These are phyloP conservation scores for Trichosporon asahii DNA, from an alignment of 1,284 basidiomycete species.

Conservation along the genomic window DNA sequence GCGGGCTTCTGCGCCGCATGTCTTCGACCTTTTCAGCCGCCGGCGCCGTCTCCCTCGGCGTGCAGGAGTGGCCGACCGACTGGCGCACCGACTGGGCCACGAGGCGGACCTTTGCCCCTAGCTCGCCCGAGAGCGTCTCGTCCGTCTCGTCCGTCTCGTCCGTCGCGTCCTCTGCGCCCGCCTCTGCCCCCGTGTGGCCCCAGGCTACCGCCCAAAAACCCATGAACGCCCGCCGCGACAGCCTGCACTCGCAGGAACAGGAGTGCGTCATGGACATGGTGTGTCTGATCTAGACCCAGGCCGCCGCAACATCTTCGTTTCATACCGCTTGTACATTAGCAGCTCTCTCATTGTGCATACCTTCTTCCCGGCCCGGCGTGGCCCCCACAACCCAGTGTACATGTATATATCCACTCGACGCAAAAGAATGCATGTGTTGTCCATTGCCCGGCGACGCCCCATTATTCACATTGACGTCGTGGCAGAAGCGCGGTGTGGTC, in stretches of 20 bases:
- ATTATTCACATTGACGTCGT: no score
- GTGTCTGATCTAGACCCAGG: not conserved
- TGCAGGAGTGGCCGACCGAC: constrained; percentile 6
- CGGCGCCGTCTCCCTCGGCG: not conserved
- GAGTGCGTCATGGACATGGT: constrained; percentile 10
- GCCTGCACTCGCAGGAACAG: not conserved
- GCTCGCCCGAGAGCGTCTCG: not conserved
- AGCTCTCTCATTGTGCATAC: no score
- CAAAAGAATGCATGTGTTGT: no score
- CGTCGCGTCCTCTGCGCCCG: not conserved
- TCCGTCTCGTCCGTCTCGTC: not conserved
- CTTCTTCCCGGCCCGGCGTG: no score
- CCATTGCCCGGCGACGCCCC: no score
- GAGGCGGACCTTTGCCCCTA: not conserved
- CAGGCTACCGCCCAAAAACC: not conserved
- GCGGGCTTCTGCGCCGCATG: not conserved
- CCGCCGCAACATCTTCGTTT: no score
- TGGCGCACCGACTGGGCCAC: not conserved
- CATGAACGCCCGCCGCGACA: not conserved
- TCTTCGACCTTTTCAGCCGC: not conserved
- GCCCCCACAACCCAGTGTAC: no score
- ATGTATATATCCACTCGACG: no score
- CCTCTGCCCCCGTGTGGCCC: not conserved
- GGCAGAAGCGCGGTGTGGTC: no score
- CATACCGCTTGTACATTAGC: no score